Evolutionary conservation across 202 grass and related monocot genomes (phyloP), one percentile per base, ranked within the genome.

Genomic region (Digitaria exilis): DNA sequence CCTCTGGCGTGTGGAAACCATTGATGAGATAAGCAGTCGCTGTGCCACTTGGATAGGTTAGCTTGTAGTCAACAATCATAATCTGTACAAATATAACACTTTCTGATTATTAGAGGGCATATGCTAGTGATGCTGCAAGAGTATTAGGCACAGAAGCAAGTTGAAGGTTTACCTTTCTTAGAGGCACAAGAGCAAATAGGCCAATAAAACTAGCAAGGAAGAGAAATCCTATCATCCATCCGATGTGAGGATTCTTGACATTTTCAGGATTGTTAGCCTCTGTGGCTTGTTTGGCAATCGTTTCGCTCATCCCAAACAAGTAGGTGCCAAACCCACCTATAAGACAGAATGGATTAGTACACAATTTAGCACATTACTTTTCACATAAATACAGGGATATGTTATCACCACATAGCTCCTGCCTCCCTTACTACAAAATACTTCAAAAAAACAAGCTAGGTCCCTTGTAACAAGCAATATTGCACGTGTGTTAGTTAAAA

Each of bases 1-100:
- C 92, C 21, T 91, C 73, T 15, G 92, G 86, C 67, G 92, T 97
- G 67, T 97, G 95, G 78, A 97, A 97, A 67, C 95, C 90, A 2
- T 97, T 97, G 75, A 97, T 94, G 60, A 97, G 92, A 65, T 94
- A 86, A 75, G 92, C 81, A 62, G 95, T 94, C 15, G 95, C 90
- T 22, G 95, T 95, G 13, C 95, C 95, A 67, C 95, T 97, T n/a
- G 95, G 95, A 45, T 97, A 97, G 2, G 86, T 93, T 22, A 97
- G 86, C 41, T 91, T 93, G 76, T 91, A 97, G 68, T 94, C 95
- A 0, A 97, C 83, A 83, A 97, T 97, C 92, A 97, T 97, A 56
- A 93, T 76, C 95, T 97, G 84, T 45, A 57, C 75, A 16, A 19
- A 69, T 2, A 41, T 82, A 55, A 32, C 18, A 68, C 45, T 78